Evolutionary conservation across 2,329 filamentous ascomycete genomes (phyloP).

Genomic region (Coniella vitis): DNA sequence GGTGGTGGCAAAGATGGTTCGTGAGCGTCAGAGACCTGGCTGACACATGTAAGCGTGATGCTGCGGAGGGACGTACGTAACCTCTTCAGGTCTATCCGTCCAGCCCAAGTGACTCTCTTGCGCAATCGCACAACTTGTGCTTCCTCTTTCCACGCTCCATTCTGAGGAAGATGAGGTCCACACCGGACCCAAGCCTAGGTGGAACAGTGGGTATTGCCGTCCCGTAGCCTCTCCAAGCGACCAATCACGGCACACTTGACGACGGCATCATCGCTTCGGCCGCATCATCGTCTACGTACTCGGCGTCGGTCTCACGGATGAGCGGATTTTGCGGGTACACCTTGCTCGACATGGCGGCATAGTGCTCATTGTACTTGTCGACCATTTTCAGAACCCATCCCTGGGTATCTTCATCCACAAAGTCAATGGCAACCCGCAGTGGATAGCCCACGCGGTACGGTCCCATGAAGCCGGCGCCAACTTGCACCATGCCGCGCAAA

Average conservation of each 20-base stretch:
- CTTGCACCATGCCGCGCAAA: constrained; percentile 30
- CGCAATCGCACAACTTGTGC: too few relatives aligned
- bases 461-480: constrained; percentile 31
- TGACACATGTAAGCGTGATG: too few relatives aligned
- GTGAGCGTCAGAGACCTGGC: too few relatives aligned
- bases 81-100: too few relatives aligned
- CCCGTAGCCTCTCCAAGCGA: background rate
- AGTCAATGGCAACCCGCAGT: constrained; percentile 33
- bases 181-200: background rate
- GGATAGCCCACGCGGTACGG: constrained; percentile 32
- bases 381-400: constrained; percentile 25
- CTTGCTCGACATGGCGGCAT: constrained; percentile 9
- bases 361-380: constrained; percentile 6
- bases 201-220: background rate
- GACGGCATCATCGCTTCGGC: background rate
- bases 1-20: too few relatives aligned
- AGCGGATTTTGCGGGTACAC: constrained; percentile 1
- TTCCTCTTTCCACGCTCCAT: too few relatives aligned
- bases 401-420: constrained; percentile 28
- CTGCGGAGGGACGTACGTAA: too few relatives aligned
- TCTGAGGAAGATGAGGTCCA: background rate
- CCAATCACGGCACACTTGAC: background rate
- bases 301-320: background rate
- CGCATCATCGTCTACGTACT: background rate
- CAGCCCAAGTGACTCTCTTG: too few relatives aligned